phyloP scores from a whole-genome alignment of 2,329 filamentous ascomycete species.

The Dactylellina parvicollis region DNA sequence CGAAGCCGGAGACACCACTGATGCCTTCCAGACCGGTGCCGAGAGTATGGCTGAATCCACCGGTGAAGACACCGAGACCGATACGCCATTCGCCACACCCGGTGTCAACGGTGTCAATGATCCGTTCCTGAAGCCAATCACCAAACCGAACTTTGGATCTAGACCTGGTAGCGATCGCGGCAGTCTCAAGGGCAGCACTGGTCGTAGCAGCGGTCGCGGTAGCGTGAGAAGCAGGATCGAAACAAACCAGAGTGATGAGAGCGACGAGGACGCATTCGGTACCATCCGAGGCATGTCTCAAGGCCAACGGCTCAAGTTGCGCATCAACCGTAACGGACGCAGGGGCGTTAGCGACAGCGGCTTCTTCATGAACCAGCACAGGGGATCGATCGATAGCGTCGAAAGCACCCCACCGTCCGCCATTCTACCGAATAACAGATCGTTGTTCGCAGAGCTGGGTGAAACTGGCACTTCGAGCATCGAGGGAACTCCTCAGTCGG shows the following conservation, averaged over 20 bases:
- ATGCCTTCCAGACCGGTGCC: constrained; percentile 92
- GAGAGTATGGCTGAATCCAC: constrained; percentile 76
- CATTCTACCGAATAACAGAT: constrained; percentile 23
- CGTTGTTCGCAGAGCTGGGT: constrained; percentile 45
- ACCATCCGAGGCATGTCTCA: constrained; percentile 69
- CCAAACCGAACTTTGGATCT: constrained; percentile 53
- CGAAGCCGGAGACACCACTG: constrained; percentile 77
- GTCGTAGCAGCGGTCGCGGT: constrained; percentile 56
- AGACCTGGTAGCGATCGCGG: constrained; percentile 30
- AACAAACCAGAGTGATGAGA: constrained; percentile 38
- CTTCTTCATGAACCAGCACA: constrained; percentile 69
- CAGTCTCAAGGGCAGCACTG: constrained; percentile 58
- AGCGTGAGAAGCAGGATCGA: constrained; percentile 45
- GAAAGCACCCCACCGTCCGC: constrained; percentile 65
- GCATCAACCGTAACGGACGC: constrained; percentile 73
- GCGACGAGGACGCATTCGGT: constrained; percentile 72
- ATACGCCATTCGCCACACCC: constrained; percentile 61
- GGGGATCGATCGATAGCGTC: constrained; percentile 60
- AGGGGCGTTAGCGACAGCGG: constrained; percentile 71
- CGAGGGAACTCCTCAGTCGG: constrained; percentile 38
- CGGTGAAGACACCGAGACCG: constrained; percentile 83
- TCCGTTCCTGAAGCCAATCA: constrained; percentile 61
- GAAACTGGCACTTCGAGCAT: constrained; percentile 38
- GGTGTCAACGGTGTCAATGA: constrained; percentile 63
- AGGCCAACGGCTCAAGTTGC: constrained; percentile 71